These are phyloP conservation scores for Aspergillus floridensis DNA, from an alignment of 2,329 filamentous ascomycete species.

Conservation along the genomic window DNA sequence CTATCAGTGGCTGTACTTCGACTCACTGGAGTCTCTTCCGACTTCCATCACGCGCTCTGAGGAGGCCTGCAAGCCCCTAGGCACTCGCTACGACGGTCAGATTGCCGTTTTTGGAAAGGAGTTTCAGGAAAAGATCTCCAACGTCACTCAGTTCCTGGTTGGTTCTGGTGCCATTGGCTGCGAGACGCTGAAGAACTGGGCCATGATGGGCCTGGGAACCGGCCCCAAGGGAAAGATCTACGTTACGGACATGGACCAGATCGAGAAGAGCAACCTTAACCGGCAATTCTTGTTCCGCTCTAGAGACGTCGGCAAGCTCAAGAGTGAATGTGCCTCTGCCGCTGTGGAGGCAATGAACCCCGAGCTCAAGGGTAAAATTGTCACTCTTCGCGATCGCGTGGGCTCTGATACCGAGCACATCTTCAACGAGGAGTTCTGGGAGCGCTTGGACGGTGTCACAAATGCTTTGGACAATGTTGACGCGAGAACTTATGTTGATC, in stretches of 20 bases:
- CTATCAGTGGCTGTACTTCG: slow-evolving; percentile 94
- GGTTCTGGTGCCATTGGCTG: slow-evolving; percentile 96
- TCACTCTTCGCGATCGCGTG: slow-evolving; percentile 82
- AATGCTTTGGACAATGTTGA: slow-evolving; percentile 98
- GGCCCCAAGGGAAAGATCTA: slow-evolving; percentile 85
- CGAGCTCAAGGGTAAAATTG: slow-evolving; percentile 81
- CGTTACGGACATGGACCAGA: slow-evolving; percentile 97
- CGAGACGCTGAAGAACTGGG: slow-evolving; percentile 99
- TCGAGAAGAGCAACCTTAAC: slow-evolving; percentile 98
- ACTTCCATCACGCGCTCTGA: slow-evolving; percentile 71
- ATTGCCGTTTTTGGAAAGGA: slow-evolving; percentile 93
- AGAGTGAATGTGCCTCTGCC: slow-evolving; percentile 88
- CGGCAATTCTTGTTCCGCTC: slow-evolving; percentile 93
- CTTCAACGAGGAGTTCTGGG: slow-evolving; percentile 94
- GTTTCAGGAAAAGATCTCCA: slow-evolving; percentile 89
- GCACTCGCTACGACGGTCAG: slow-evolving; percentile 90
- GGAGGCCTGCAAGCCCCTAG: slow-evolving; percentile 80
- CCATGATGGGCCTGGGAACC: slow-evolving; percentile 92
- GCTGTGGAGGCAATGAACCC: slow-evolving; percentile 97
- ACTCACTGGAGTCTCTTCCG: slow-evolving; percentile 93
- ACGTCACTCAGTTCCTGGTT: slow-evolving; percentile 89
- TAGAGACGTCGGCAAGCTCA: slow-evolving; percentile 90
- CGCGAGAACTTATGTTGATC: slow-evolving; percentile 92
- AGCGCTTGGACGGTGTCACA: slow-evolving; percentile 81
- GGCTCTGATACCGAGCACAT: slow-evolving; percentile 88